These are phyloP conservation scores for Phaseolus lunatus DNA, from an alignment of 306 rosid species.

Conservation along the genomic window DNA sequence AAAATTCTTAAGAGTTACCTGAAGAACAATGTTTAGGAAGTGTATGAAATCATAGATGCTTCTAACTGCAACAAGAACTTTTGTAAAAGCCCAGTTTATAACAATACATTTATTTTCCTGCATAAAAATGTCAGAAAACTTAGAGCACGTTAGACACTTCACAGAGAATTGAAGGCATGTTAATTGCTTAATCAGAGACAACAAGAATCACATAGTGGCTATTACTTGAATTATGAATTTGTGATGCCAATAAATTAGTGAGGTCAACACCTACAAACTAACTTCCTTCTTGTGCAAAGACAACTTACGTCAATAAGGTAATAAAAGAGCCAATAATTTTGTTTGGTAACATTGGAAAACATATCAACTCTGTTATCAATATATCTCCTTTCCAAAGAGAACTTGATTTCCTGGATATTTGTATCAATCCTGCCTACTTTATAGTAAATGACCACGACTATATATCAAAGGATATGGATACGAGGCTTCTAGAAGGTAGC, in stretches of 20 bases:
- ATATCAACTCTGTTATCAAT: not conserved
- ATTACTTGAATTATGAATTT: constrained; percentile 12
- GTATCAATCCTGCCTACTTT: not conserved
- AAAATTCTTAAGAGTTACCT: constrained; percentile 55
- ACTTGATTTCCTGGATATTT: not conserved
- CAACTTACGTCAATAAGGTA: constrained; percentile 9
- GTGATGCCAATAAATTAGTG: not conserved
- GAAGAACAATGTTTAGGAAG: constrained; percentile 74
- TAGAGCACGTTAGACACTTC: not conserved
- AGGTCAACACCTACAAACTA: not conserved
- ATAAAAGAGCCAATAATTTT: constrained; percentile 1
- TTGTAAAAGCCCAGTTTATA: constrained; percentile 53
- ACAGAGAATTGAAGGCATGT: constrained; percentile 3
- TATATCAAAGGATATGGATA: too few species aligned
- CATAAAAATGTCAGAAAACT: constrained; percentile 36
- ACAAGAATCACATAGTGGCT: constrained; percentile 3
- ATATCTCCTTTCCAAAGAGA: not conserved
- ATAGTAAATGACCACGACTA: not conserved
- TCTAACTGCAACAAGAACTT: constrained; percentile 66
- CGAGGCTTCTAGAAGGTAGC: too few species aligned
- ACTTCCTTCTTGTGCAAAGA: not conserved
- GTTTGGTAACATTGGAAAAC: not conserved
- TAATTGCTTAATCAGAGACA: not conserved
- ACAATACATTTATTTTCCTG: constrained; percentile 67
- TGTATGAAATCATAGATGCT: constrained; percentile 73